Evolutionary conservation across 202 grass and related monocot species (phyloP), one percentile per base, ranked within the genome.

Genomic region (Musa balbisiana): DNA sequence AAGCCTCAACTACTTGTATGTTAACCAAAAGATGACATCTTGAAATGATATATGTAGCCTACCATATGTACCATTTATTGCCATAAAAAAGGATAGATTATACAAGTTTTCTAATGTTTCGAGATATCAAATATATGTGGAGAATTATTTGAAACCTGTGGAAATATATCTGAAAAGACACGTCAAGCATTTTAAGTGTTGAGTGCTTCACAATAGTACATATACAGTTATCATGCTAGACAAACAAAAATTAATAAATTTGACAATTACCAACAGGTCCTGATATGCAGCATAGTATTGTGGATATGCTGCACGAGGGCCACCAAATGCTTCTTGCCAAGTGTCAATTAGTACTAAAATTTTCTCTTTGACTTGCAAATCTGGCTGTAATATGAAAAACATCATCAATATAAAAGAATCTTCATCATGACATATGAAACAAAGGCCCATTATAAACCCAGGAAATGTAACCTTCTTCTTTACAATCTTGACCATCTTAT

Each of bases 281-380:
- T 75, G 73, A 60, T 75, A 75, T 75, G 73, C 73, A 21, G 73
- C 73, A 75, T 62, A 62, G 19, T 60, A 75, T 75, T 75, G 73
- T 0, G 73, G 55, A 55, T 74, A 74, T 49, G 53, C n/a, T 60
- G 73, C 55, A 56, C 29, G 72, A 43, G 25, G 25, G 3, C 73
- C 73, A 75, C 55, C 73, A 60, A 75, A 13, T 62, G 54, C 55
- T 49, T 75, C 73, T 75, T 75, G 73, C 53, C 53, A 75, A 11
- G 54, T 62, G 55, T 75, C 73, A 49, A 75, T 59, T 60, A 75
- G 17, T n/a, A 49, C 12, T 49, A 75, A 43, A 60, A 75, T 56
- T 43, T 75, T 75, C 23, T 75, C 55, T 59, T 75, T 58, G 25
- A 75, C 73, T 11, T 60, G 54, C 2, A 12, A 14, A 75, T 75